Evolutionary conservation across 352 stramenopile genomes (phyloP).

Genomic region (Pythium aphanidermatum): DNA sequence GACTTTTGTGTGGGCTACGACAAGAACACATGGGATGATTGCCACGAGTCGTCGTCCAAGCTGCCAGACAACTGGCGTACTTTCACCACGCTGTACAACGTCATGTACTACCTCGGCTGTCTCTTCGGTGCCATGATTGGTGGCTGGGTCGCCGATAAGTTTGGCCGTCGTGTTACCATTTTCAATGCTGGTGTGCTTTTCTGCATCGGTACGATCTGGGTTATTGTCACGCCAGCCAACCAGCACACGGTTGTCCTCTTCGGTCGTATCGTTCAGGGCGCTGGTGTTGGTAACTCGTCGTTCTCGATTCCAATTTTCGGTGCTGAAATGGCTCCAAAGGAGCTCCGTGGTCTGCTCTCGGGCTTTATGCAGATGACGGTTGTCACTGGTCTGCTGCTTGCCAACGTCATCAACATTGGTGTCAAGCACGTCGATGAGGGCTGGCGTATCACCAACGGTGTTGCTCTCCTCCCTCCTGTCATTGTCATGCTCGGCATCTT

Average conservation of each 20-base stretch:
- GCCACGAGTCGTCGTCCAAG: conserved; percentile 11
- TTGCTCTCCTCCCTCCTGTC: conserved; percentile 15
- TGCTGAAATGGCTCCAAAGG: conserved; percentile 54
- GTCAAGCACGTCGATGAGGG: conserved; percentile 16
- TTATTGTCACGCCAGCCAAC: conserved; percentile 12
- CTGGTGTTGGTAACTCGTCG: conserved; percentile 43
- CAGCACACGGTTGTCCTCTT: conserved; percentile 22
- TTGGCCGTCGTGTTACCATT: conserved; percentile 13
- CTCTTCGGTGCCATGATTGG: conserved; percentile 16
- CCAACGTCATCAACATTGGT: conserved; percentile 24
- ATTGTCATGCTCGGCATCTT: conserved; percentile 28
- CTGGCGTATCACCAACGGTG: conserved; percentile 21
- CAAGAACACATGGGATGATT: conserved; percentile 10
- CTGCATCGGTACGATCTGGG: conserved; percentile 17
- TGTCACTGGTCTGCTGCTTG: conserved; percentile 33
- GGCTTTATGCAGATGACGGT: conserved; percentile 65
- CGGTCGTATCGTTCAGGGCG: conserved; percentile 29
- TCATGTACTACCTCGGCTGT: conserved; percentile 19
- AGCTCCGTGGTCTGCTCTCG: conserved; percentile 49
- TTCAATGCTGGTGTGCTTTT: conserved; percentile 12
- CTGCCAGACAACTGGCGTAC: conserved; percentile 18
- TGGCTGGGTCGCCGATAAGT: conserved; percentile 15
- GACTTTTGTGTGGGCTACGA: conserved; percentile 19
- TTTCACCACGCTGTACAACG: conserved; percentile 20
- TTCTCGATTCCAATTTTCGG: conserved; percentile 49